Percentiles rank a stretch among this genome's conserved stretches.
These are phyloP conservation scores for Pseudogymnoascus sp. DNA, from an alignment of 2,329 filamentous ascomycete genomes.

Conservation along the genomic window DNA sequence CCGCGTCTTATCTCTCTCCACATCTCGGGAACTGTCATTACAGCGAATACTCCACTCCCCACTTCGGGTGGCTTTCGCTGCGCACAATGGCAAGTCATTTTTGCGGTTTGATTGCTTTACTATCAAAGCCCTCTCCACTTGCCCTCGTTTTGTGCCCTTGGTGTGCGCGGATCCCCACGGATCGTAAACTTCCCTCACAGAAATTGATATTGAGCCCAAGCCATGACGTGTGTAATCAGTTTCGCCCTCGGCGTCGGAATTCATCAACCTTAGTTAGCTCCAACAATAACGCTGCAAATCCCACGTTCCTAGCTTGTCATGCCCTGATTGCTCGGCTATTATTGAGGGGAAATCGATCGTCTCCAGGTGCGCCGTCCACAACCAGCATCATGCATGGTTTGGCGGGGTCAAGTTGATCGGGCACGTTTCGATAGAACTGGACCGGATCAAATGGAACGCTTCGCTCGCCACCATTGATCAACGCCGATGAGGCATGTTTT, in stretches of 20 bases:
- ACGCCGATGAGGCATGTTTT: slow-evolving; percentile 7
- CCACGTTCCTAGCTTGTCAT: slow-evolving; percentile 3
- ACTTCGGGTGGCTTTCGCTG: neutral
- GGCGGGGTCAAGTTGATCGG: slow-evolving; percentile 7
- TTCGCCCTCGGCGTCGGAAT: neutral
- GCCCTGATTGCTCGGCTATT: slow-evolving; percentile 2
- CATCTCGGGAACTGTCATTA: slow-evolving; percentile 8
- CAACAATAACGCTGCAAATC: slow-evolving; percentile 2
- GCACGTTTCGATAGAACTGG: slow-evolving; percentile 5
- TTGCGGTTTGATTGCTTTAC: neutral
- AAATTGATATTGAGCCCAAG: neutral
- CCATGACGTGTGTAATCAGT: neutral
- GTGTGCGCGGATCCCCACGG: neutral
- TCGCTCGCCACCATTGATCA: neutral
- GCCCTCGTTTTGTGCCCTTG: neutral
- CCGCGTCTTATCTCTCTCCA: slow-evolving; percentile 8
- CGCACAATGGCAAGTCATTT: neutral
- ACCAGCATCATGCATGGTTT: slow-evolving; percentile 5
- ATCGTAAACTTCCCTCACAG: neutral
- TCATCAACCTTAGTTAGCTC: neutral
- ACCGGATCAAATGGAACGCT: neutral
- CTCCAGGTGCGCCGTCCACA: neutral
- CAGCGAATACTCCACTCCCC: neutral
- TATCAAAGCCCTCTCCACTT: slow-evolving; percentile 1
- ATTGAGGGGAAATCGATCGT: slow-evolving; percentile 8